A percentile compares a stretch with the other conserved stretches of the same genome.
phyloP scores from a whole-genome alignment of 192 early-diverging fungal genomes.

The Haplosporangium gracile region DNA sequence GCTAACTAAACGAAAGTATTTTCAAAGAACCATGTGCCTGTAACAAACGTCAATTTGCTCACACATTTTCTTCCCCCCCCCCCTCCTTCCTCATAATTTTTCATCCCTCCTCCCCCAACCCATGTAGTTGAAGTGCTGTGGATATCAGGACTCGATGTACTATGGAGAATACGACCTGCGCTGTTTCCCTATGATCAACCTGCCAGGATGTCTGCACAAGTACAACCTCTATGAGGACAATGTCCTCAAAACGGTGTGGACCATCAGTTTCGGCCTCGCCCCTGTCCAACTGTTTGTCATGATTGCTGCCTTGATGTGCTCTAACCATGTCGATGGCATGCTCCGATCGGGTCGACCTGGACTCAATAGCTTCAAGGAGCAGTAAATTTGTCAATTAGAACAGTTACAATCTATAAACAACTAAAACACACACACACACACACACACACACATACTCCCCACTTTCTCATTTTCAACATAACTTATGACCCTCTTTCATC shows the following conservation, averaged over 20 bases:
- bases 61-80: background rate
- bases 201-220: conserved; percentile 53
- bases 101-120: background rate
- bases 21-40: background rate
- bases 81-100: background rate
- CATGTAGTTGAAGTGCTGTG: conserved; percentile 52
- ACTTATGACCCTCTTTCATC: background rate
- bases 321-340: conserved; percentile 47
- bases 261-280: conserved; percentile 28
- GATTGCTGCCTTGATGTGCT: conserved; percentile 31
- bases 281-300: conserved; percentile 46
- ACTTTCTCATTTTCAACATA: background rate
- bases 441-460: background rate
- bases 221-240: conserved; percentile 30
- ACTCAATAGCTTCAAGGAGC: conserved; percentile 29
- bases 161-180: conserved; percentile 42
- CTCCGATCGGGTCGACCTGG: conserved; percentile 24
- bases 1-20: background rate
- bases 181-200: conserved; percentile 42
- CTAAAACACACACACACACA: background rate
- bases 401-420: background rate
- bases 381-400: background rate
- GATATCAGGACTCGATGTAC: conserved; percentile 31
- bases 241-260: conserved; percentile 28
- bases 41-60: background rate